Percentiles rank a stretch among this genome's conserved stretches.
Evolutionary conservation across 345 rosid genomes (phyloP).

Genomic region (Nasturtium officinale): DNA sequence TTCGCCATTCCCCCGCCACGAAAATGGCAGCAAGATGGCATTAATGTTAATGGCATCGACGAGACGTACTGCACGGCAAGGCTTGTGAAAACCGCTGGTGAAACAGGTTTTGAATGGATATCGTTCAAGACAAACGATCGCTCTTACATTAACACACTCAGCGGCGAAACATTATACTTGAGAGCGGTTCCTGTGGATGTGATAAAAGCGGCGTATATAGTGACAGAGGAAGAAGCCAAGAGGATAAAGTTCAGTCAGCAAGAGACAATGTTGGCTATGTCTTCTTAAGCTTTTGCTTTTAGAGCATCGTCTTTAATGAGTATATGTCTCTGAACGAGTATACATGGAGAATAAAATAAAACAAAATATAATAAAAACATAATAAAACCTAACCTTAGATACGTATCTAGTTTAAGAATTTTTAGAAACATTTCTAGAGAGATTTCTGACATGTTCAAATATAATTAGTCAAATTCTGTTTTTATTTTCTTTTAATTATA

Average conservation of each 20-base stretch:
- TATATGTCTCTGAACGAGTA: too few species aligned
- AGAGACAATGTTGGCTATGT: slow-evolving; percentile 42
- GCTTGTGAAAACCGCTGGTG: slow-evolving; percentile 51
- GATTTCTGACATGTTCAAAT: too few species aligned
- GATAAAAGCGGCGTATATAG: slow-evolving; percentile 51
- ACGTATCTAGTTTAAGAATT: too few species aligned
- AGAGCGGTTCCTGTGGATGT: slow-evolving; percentile 62
- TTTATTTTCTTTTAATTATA: too few species aligned
- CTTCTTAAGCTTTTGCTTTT: slow-evolving; percentile 6
- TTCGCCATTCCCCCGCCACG: slow-evolving; percentile 38
- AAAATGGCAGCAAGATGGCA: slow-evolving; percentile 20
- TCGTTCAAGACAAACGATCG: slow-evolving; percentile 67
- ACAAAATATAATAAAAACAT: too few species aligned
- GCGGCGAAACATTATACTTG: slow-evolving; percentile 58
- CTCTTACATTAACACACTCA: slow-evolving; percentile 50
- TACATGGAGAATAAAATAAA: too few species aligned
- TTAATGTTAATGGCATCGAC: slow-evolving; percentile 56
- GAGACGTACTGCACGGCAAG: slow-evolving; percentile 61
- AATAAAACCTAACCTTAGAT: too few species aligned
- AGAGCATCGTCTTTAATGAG: too few species aligned
- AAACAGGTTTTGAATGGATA: slow-evolving; percentile 63
- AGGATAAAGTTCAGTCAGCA: slow-evolving; percentile 54
- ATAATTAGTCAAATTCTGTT: too few species aligned
- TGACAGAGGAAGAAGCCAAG: slow-evolving; percentile 59
- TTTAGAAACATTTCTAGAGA: too few species aligned